phyloP scores from a whole-genome alignment of 371 early-diverging fungal species.

The Apophysomyces ossiformis region DNA sequence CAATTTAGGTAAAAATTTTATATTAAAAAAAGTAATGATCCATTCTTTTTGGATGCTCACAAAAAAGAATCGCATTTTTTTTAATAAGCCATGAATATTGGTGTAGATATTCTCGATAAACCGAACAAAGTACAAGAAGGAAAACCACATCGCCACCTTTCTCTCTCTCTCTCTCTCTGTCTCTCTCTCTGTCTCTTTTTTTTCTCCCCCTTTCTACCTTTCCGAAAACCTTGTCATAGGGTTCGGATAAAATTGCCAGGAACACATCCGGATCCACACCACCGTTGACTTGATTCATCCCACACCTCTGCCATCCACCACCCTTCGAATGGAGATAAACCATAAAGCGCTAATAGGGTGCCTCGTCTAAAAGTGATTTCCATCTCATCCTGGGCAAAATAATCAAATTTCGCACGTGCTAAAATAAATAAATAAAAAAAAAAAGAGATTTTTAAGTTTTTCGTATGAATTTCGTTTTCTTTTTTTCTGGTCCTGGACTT shows the following conservation, averaged over 20 bases:
- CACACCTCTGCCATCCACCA: slow-evolving; percentile 36
- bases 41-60: neutral
- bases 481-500: slow-evolving; percentile 13
- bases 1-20: slow-evolving; percentile 24
- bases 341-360: slow-evolving; percentile 27
- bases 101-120: slow-evolving; percentile 8
- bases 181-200: too few relatives aligned
- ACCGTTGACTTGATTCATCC: slow-evolving; percentile 27
- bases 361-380: slow-evolving; percentile 37
- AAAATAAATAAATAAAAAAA: slow-evolving; percentile 14
- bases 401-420: slow-evolving; percentile 48
- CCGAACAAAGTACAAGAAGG: too few relatives aligned
- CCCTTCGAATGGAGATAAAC: slow-evolving; percentile 20
- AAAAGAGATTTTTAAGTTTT: slow-evolving; percentile 2
- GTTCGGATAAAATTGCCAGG: slow-evolving; percentile 32
- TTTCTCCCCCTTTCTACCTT: too few relatives aligned
- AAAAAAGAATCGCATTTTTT: neutral
- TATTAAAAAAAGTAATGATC: neutral
- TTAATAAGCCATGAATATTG: slow-evolving; percentile 9
- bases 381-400: slow-evolving; percentile 29
- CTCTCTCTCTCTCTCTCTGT: neutral
- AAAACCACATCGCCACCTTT: neutral
- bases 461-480: neutral
- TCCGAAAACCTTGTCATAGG: neutral
- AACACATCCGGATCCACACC: slow-evolving; percentile 28